Evolutionary conservation across 352 stramenopile genomes (phyloP), one percentile per base, ranked within the genome.

Genomic region (Phytophthora syringae): DNA sequence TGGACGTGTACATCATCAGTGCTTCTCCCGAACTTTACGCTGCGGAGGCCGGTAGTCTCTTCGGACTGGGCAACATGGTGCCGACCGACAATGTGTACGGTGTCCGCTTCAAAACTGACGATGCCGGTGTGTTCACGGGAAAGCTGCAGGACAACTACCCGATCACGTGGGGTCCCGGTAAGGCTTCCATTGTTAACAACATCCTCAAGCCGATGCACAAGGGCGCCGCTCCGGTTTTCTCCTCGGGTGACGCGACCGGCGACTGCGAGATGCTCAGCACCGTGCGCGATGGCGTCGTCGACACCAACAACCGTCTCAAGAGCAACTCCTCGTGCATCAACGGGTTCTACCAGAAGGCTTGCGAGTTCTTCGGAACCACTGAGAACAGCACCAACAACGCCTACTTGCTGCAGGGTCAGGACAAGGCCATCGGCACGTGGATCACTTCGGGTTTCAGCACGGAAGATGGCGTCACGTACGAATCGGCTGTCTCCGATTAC

Each of bases 281-380:
- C 2, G 77, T 88, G 7, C 81, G 79, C 5, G 77, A 90, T 40
- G 81, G 81, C 30, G 59, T 90, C 27, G 73, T 86, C 16, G 73
- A 86, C 60, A 81, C 82, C 7, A 88, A 88, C 75, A 90, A 90
- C 67, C 81, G 77, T 22, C 64, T 90, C 25, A 86, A 84, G 66
- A 52, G 52, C 55, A 72, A 59, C 28, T 68, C 69, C 0, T 68
- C 67, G 15, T 88, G 81, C 75, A 90, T 90, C 55, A 76, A 88
- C 56, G 52, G 34, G 20, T 88, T 88, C 63, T 88, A 90, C 69
- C 70, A 81, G 52, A 80, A 82, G 67, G 67, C 81, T 0, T 90
- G 81, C 60, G 57, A 74, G 54, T 84, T 76, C 70, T 87, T 86
- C 52, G 62, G 52, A 24, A 42, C 64, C 11, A 67, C 52, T 3